These are phyloP conservation scores for Zygosaccharomyces siamensis DNA, from an alignment of 805 yeast genomes.

Conservation along the genomic window DNA sequence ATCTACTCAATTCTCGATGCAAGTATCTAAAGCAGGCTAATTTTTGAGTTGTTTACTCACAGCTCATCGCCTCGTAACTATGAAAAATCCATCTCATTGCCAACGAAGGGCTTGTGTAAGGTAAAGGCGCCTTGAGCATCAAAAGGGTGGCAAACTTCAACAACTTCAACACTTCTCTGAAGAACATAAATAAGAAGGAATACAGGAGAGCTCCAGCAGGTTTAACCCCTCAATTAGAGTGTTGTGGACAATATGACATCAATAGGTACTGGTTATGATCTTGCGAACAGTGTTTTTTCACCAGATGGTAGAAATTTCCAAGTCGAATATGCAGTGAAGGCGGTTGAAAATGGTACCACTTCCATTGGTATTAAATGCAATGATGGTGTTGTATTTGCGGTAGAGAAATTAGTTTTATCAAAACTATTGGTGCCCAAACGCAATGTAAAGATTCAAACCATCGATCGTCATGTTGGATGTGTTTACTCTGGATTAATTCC, in stretches of 20 bases:
- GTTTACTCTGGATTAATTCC: slow-evolving; percentile 94
- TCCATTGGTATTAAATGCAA: slow-evolving; percentile 86
- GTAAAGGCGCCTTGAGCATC: slow-evolving; percentile 2
- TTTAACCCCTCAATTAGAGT: neutral
- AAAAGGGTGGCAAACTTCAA: slow-evolving; percentile 17
- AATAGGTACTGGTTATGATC: slow-evolving; percentile 98
- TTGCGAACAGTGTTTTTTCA: slow-evolving; percentile 90
- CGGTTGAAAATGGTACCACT: slow-evolving; percentile 96
- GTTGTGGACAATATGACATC: slow-evolving; percentile 53
- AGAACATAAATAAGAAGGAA: neutral
- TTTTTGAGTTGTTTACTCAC: neutral
- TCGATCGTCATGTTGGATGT: slow-evolving; percentile 91
- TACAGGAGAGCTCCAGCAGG: neutral
- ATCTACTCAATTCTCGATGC: neutral
- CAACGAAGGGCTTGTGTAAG: slow-evolving; percentile 2
- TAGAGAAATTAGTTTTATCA: slow-evolving; percentile 86
- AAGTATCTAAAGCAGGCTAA: neutral
- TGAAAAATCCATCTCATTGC: slow-evolving; percentile 2
- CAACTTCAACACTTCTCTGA: slow-evolving; percentile 1
- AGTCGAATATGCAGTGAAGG: slow-evolving; percentile 95
- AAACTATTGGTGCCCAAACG: slow-evolving; percentile 84
- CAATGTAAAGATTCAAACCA: slow-evolving; percentile 85
- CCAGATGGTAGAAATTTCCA: slow-evolving; percentile 92
- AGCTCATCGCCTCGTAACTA: neutral
- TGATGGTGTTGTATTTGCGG: slow-evolving; percentile 96